Evolutionary conservation across 169 alveolate genomes (phyloP), one percentile per base, ranked within the genome.

Genomic region (Plasmodium vivax): DNA sequence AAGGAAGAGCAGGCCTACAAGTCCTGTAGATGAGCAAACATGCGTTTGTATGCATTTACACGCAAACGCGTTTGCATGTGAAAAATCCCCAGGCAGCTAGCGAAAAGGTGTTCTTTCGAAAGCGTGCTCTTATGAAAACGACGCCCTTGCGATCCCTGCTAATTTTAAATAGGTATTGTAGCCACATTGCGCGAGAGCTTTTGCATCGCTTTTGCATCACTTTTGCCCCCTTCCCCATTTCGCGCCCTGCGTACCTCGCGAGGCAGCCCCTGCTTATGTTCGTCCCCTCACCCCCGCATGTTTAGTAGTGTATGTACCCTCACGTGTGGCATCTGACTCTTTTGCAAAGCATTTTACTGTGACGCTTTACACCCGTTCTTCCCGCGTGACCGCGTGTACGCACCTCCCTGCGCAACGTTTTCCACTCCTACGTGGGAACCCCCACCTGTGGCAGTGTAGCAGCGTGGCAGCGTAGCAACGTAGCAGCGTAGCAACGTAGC

Each of bases 131-230:
- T 36, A 84, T 84, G 93, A 84, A 19, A 71, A 84, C 68, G 58
- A 72, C 34, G 56, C 34, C 84, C 36, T 27, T 45, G 10, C 16
- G 72, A 73, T 41, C 73, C 75, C 3, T 84, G 77, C 58, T 84
- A 72, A 72, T 72, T 84, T 84, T 84, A 84, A 84, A 84, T 23
- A 84, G 84, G 93, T 72, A 84, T 84, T 32, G 23, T 12, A 9
- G 9, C 27, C 32, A 45, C 73, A 7, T 30, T 23, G 27, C 23
- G 34, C 12, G 77, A 68, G 6, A 68, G 27, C 27, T 23, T 23
- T 23, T 23, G 27, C 27, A 23, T 23, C 27, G 0, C 27, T 2
- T 83, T 83, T 58, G 41, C 14, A 56, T 82, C 3, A 36, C 16
- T 54, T 47, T 83, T 82, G 32, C 8, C 2, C 30, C 56, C 71